These are phyloP conservation scores for Sphagnurus paluster DNA, from an alignment of 1,284 basidiomycete species.

Conservation along the genomic window DNA sequence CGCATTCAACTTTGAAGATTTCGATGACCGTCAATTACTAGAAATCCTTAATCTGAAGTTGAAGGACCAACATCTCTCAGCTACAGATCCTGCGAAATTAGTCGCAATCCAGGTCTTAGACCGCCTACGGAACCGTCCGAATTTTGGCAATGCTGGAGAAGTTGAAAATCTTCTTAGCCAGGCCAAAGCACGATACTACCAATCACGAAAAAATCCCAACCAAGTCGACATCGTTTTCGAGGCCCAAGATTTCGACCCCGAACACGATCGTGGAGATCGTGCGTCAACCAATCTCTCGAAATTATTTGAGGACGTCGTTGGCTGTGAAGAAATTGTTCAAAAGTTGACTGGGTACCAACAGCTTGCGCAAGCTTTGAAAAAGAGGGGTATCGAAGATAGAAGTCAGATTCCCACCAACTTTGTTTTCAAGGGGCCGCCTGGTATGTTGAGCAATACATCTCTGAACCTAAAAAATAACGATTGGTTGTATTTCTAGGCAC, in stretches of 20 bases:
- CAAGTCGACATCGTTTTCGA: conserved; percentile 47
- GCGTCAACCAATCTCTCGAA: conserved; percentile 52
- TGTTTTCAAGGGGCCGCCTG: conserved; percentile 72
- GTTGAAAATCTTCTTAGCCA: conserved; percentile 61
- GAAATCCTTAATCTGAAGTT: conserved; percentile 57
- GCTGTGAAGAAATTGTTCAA: conserved; percentile 51
- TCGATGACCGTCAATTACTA: conserved; percentile 49
- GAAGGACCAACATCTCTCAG: conserved; percentile 52
- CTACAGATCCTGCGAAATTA: conserved; percentile 43
- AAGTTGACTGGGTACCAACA: conserved; percentile 53
- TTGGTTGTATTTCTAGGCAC: no score
- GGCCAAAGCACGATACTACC: conserved; percentile 52
- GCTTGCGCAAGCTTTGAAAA: conserved; percentile 45
- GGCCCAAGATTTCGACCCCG: conserved; percentile 62
- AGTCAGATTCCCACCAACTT: conserved; percentile 63
- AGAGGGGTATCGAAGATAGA: conserved; percentile 41
- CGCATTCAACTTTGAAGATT: conserved; percentile 69
- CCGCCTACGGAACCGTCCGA: conserved; percentile 9
- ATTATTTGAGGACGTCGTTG: conserved; percentile 63
- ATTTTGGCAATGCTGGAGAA: conserved; percentile 40
- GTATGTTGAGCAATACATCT: no score
- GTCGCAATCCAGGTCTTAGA: conserved; percentile 10
- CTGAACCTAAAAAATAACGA: conserved; percentile 3
- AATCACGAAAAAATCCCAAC: conserved; percentile 40
- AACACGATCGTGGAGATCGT: conserved; percentile 47